A percentile compares a stretch with the other conserved stretches of the same genome.
Evolutionary conservation across 495 filamentous ascomycete genomes (phyloP).

Genomic region (Bombardia bombarda): DNA sequence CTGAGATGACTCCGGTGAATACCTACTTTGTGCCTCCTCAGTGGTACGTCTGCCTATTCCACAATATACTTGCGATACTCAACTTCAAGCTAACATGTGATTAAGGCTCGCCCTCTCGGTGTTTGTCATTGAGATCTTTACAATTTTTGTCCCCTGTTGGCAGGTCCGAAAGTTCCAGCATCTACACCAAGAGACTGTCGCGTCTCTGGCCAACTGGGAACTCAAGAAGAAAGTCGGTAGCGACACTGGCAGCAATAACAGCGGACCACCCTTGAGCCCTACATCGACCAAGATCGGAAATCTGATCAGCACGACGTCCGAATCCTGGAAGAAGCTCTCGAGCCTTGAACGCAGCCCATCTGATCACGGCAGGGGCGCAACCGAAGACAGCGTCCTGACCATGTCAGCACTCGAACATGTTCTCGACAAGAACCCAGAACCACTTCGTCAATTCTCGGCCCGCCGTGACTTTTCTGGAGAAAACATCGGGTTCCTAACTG

Average conservation of each 20-base stretch:
- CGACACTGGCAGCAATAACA: constrained; percentile 4
- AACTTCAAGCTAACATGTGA: background rate
- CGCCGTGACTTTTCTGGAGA: constrained; percentile 58
- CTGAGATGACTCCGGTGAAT: constrained; percentile 47
- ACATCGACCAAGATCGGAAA: constrained; percentile 18
- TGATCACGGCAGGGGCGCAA: constrained; percentile 7
- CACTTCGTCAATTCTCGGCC: constrained; percentile 53
- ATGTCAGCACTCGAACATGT: constrained; percentile 54
- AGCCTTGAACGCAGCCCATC: constrained; percentile 12
- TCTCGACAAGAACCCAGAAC: constrained; percentile 44
- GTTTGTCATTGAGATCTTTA: constrained; percentile 42
- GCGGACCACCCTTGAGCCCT: constrained; percentile 8
- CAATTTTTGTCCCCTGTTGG: constrained; percentile 38
- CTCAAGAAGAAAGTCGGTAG: constrained; percentile 19
- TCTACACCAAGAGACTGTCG: constrained; percentile 22
- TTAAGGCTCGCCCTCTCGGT: constrained; percentile 24
- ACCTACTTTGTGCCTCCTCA: constrained; percentile 37
- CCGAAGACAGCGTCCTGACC: constrained; percentile 38
- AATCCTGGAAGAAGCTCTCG: constrained; percentile 21
- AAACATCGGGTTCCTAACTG: constrained; percentile 58
- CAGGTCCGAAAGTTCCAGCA: constrained; percentile 18
- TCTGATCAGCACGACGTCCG: constrained; percentile 2
- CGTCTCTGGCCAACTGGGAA: constrained; percentile 23
- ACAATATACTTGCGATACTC: background rate
- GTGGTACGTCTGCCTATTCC: constrained; percentile 37